Evolutionary conservation across 805 yeast genomes (phyloP), one percentile per base, ranked within the genome.

Genomic region (Alloascoidea africana): DNA sequence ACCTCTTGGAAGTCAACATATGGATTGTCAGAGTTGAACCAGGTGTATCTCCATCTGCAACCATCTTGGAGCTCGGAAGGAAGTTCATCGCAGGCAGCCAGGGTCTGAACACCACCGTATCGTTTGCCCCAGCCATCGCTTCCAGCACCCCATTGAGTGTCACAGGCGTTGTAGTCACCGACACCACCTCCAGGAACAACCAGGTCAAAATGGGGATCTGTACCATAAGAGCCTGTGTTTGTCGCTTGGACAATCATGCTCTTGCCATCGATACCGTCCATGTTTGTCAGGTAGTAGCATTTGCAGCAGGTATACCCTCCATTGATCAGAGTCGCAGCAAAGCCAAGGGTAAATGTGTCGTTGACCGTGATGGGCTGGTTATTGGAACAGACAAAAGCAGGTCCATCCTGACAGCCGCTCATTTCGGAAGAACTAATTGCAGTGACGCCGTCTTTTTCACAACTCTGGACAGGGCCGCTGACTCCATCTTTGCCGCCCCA

Each of bases 181-280:
- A 35, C 37, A 3, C 37, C 37, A 16, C 37, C 37, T 13, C 37
- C 37, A 15, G 37, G 37, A 36, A 35, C 34, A 13, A 14, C 27
- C 16, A 35, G 13, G 14, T 35, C 37, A 35, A 35, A 35, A 3
- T 35, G 37, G 13, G 35, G 16, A 15, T 14, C 27, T 13, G 14
- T 36, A 3, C 14, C n/a, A 34, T 35, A 30, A 14, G 37, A 35
- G 13, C 37, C 37, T 14, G 37, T 35, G 30, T 35, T 35, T n/a
- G 37, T 35, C 4, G 37, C 35, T 15, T 35, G 37, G 13, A 35
- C 37, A 3, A 35, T 35, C 35, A 35, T 32, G 14, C n/a, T n/a
- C 37, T 35, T 35, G 3, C 30, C 30, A 14, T n/a, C 14, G 13
- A 4, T 14, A 13, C 14, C 13, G n/a, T 30, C 27, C 14, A 36